Base-by-base conservation (phyloP, 768 basidiomycete genomes). In the Termitomyces sp. region DNA sequence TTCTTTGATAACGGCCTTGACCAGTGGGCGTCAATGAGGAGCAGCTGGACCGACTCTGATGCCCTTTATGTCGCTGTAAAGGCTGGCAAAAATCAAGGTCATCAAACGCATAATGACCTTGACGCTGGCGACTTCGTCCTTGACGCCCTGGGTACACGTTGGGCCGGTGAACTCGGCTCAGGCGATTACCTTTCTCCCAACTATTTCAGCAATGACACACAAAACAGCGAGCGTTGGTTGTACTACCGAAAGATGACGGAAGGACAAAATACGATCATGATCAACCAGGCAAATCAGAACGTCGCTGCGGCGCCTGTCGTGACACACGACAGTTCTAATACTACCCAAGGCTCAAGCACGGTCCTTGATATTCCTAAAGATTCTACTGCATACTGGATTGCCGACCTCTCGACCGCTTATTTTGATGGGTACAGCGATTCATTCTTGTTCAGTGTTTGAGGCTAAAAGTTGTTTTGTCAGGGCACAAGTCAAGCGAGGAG, bases 171-270 rank as follows among this genome's bases (percentile, higher is more conserved):
- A 64, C 82, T 94, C 43, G 96, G 97, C 5, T 91, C 88, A 5
- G 94, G 80, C 3, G 83, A 99, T 67, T 99, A 99, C 68, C 57
- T 53, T 35, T 76, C 92, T 2, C 65, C 70, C 2, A 77, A 78
- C 35, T 98, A 98, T 76, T 99, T 99, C 77, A 74, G 68, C 29
- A 82, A 68, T 54, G 92, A 91, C 60, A 66, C 69, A 0, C 93
- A 96, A 68, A 72, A 76, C 56, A 79, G 85, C 44, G 67, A 73
- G 22, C 80, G 96, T 52, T 98, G 94, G 95, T 63, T 81, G 58
- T 98, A 97, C 75, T 99, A 97, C 78, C 82, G 95, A 67, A 98
- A 95, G 79, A 84, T 86, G 73, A 97, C 96, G 4, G 93, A 96
- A 71, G 97, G 97, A 2, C 97, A 99, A 76, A 99, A 98, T 76